Conservation (phyloP, 2,329 filamentous ascomycete species). For the Nothophaeocryptopus gaeumannii region DNA sequence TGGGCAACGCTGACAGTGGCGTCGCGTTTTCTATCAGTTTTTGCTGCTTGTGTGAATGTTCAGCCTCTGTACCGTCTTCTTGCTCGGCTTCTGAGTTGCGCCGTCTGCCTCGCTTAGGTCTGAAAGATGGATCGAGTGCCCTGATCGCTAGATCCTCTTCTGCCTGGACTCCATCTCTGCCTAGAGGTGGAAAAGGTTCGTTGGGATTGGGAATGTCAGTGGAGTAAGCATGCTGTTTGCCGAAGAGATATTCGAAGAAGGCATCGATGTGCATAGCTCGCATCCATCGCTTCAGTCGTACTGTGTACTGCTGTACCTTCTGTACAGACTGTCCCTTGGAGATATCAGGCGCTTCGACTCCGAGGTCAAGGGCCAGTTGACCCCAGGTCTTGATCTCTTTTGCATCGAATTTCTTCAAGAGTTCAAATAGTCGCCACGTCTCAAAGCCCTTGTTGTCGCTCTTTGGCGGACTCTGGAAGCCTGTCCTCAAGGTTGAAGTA, state of each 20-base stretch:
- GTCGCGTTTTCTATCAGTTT: conserved; percentile 11
- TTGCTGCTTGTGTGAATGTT: conserved; percentile 19
- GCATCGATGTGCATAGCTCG: conserved; percentile 92
- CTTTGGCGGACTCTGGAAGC: conserved; percentile 75
- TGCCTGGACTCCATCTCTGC: conserved; percentile 75
- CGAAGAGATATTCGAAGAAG: conserved; percentile 86
- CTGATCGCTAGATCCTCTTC: conserved; percentile 88
- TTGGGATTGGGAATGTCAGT: conserved; percentile 66
- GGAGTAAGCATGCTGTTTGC: conserved; percentile 76
- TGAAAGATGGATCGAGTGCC: conserved; percentile 73
- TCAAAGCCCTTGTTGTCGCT: conserved; percentile 86
- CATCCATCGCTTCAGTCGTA: conserved; percentile 93
- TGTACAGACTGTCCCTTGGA: conserved; percentile 78
- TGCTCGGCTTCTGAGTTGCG: conserved; percentile 33
- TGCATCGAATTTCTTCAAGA: conserved; percentile 73
- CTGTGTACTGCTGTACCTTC: conserved; percentile 92
- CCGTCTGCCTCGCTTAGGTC: conserved; percentile 60
- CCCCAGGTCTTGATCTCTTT: conserved; percentile 93
- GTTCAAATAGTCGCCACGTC: conserved; percentile 70
- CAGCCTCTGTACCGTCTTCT: conserved; percentile 25
- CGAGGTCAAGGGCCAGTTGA: conserved; percentile 79
- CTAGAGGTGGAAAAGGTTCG: conserved; percentile 61
- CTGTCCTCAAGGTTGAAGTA: conserved; percentile 67
- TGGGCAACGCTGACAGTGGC: conserved; percentile 40
- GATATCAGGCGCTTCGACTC: conserved; percentile 77